These are phyloP conservation scores for Pyrenochaeta sp. DNA, from an alignment of 2,329 filamentous ascomycete genomes.

Conservation along the genomic window DNA sequence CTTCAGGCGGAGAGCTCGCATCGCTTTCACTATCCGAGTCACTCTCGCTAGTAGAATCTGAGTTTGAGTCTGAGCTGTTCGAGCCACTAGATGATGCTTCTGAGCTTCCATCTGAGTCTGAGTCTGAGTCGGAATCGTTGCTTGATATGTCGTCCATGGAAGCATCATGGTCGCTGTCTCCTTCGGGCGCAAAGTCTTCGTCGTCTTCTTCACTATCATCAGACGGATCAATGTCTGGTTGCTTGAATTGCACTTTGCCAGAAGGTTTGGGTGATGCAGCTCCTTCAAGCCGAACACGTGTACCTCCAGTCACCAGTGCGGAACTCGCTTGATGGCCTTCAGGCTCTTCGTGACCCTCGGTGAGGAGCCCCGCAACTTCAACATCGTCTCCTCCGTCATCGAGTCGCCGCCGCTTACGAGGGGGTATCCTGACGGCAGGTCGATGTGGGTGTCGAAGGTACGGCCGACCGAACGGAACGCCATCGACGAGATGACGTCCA, in stretches of 20 bases:
- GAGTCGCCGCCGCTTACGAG: conserved; percentile 69
- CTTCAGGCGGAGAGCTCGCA: conserved; percentile 37
- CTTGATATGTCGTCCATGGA: conserved; percentile 16
- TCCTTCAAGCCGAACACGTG: background rate
- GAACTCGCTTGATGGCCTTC: background rate
- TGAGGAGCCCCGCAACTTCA: conserved; percentile 20
- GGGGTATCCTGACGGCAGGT: conserved; percentile 75
- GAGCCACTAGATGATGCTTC: conserved; percentile 33
- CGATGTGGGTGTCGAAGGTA: conserved; percentile 69
- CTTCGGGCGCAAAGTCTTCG: conserved; percentile 37
- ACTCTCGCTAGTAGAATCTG: conserved; percentile 46
- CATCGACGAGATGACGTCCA: conserved; percentile 84
- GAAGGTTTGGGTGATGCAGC: background rate
- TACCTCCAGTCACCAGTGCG: background rate
- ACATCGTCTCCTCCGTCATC: conserved; percentile 34
- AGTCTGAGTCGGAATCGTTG: conserved; percentile 19
- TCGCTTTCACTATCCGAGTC: conserved; percentile 49
- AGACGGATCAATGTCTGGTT: conserved; percentile 15
- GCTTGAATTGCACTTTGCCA: conserved; percentile 37
- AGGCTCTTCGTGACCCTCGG: conserved; percentile 9
- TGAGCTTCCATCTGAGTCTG: conserved; percentile 23
- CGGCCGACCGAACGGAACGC: conserved; percentile 81
- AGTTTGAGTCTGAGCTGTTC: conserved; percentile 25
- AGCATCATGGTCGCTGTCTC: conserved; percentile 19
- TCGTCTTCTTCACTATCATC: conserved; percentile 31